Base-by-base conservation (phyloP, 2,329 filamentous ascomycete species). In the Penicillium fuscoglaucum region DNA sequence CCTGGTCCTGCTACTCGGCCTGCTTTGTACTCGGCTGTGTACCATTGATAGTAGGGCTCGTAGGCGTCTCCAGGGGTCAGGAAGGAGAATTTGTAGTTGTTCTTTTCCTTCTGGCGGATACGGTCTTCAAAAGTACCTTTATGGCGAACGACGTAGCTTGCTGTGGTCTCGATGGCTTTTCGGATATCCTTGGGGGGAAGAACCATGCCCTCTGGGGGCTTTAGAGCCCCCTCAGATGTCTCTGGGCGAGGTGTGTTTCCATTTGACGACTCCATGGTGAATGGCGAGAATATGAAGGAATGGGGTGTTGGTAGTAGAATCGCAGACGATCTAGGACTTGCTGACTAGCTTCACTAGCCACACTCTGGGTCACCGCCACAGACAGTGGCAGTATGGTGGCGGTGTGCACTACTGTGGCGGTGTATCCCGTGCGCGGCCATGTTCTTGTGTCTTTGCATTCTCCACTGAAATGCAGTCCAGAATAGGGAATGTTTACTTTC, bases 61-160 rank as follows among this genome's bases (percentile, higher is more conserved):
- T 97, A 99, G 2, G 92, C 84, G 76, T 99, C 93, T 66, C 85
- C 83, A 17, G 84, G 80, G 69, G 85, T 87, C 31, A 99, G 79
- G 75, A 98, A 99, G 68, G 89, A 91, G 75, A 98, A 95, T 72
- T 96, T 96, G n/a, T 90, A 85, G 70, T 96, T 95, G 65, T 83
- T 83, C 68, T 85, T 84, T 73, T 96, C 89, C 77, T 95, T 96
- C 65, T 93, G 87, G 69, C 90, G 88, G 66, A 99, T 89, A 66
- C 89, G 87, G 68, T 93, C 89, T 78, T 96, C 90, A 70, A 96
- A 92, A 8, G 86, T 73, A 13, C 78, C 69, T 37, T 84, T 85
- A 69, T 85, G 85, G 66, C 86, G 83, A 59, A 88, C 87, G 58
- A 97, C 90, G 73, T 96, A 98, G 47, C 92, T 92, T 53, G 95